phyloP scores from a whole-genome alignment of 257 asterid species.

The Jaltomata sinuosa region DNA sequence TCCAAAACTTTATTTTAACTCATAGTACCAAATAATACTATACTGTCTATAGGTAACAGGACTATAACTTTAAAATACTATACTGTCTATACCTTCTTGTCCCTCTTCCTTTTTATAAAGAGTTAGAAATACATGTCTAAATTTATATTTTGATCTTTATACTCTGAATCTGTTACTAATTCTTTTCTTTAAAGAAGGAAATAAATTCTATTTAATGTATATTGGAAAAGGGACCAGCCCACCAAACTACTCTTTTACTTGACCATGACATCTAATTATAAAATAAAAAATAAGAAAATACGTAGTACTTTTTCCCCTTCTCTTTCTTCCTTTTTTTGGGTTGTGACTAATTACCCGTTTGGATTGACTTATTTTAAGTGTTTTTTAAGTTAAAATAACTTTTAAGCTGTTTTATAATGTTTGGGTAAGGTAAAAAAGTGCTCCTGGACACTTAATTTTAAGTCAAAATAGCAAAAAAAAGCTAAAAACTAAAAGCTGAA shows the following conservation, averaged over 20 bases:
- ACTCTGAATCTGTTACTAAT: neutral
- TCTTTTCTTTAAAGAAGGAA: neutral
- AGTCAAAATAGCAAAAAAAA: too few species aligned
- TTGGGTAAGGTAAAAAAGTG: too few species aligned
- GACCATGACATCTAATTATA: neutral
- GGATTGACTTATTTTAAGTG: too few species aligned
- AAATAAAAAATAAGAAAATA: neutral
- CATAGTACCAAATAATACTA: neutral
- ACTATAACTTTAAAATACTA: neutral
- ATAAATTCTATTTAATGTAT: neutral
- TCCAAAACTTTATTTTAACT: constrained; percentile 4
- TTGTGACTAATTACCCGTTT: neutral
- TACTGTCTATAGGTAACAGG: neutral
- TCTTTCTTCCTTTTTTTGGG: neutral
- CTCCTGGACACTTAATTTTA: too few species aligned
- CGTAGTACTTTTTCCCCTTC: neutral
- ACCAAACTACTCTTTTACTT: neutral
- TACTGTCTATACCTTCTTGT: neutral
- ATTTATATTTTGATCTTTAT: neutral
- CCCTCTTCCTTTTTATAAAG: neutral
- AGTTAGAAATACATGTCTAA: neutral
- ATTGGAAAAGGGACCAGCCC: neutral
- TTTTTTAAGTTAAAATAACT: too few species aligned
- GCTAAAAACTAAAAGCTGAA: too few species aligned
- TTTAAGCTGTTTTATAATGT: too few species aligned